Conservation (phyloP, 2,329 filamentous ascomycete genomes). For the Xylariomycetidae sp. region DNA sequence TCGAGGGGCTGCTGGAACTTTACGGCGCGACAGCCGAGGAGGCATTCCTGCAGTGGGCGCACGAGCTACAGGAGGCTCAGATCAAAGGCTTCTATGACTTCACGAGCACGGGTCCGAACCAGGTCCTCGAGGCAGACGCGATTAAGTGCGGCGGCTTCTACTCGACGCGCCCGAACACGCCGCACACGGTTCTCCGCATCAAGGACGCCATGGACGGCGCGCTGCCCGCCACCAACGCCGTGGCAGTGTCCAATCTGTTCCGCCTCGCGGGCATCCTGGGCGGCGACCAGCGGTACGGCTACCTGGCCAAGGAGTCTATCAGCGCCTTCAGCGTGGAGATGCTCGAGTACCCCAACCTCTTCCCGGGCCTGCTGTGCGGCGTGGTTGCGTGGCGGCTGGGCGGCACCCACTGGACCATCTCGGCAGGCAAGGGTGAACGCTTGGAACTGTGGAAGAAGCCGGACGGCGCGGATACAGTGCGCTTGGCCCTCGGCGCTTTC, state of each 20-base stretch:
- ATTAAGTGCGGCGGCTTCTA: slow-evolving; percentile 61
- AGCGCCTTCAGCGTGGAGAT: slow-evolving; percentile 87
- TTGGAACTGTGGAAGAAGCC: no score
- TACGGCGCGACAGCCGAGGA: slow-evolving; percentile 79
- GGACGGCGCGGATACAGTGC: no score
- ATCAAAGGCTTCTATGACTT: slow-evolving; percentile 72
- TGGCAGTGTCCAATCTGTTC: slow-evolving; percentile 83
- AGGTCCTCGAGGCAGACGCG: slow-evolving; percentile 28
- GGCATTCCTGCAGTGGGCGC: slow-evolving; percentile 71
- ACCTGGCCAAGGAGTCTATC: slow-evolving; percentile 65
- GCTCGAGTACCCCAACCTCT: slow-evolving; percentile 88
- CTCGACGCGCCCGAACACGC: slow-evolving; percentile 51
- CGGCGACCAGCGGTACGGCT: slow-evolving; percentile 56
- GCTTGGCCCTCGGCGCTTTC: no score
- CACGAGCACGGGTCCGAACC: slow-evolving; percentile 24
- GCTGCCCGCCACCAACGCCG: slow-evolving; percentile 82
- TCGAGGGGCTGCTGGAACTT: slow-evolving; percentile 74
- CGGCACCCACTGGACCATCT: slow-evolving; percentile 41
- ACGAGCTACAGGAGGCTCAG: slow-evolving; percentile 71
- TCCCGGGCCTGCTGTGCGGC: slow-evolving; percentile 69
- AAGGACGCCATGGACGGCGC: slow-evolving; percentile 95
- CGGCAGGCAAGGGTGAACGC: no score
- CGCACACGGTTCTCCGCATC: slow-evolving; percentile 73
- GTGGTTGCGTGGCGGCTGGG: slow-evolving; percentile 73
- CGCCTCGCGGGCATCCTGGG: slow-evolving; percentile 63